Conservation (phyloP, 1,139 yeast genomes). For the Pichia sp. region DNA sequence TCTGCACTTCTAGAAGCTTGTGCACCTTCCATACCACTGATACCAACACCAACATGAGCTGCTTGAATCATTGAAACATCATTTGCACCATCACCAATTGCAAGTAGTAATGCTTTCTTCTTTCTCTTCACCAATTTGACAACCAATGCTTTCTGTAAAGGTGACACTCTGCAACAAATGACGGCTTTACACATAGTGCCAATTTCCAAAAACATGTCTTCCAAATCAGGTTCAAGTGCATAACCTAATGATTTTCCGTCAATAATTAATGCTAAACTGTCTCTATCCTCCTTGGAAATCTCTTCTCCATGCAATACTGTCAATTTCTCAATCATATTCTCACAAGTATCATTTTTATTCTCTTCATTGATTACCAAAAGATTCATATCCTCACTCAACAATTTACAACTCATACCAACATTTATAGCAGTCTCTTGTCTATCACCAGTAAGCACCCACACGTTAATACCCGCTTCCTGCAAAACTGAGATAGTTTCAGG, state of each 20-base stretch:
- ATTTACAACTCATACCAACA: slow-evolving; percentile 95
- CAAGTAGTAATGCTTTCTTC: slow-evolving; percentile 72
- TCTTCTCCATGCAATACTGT: slow-evolving; percentile 70
- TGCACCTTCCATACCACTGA: slow-evolving; percentile 98
- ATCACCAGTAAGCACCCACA: slow-evolving; percentile 98
- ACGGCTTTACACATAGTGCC: slow-evolving; percentile 93
- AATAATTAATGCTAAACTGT: slow-evolving; percentile 82
- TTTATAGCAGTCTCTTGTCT: slow-evolving; percentile 99
- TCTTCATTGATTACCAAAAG: slow-evolving; percentile 85
- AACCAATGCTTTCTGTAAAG: slow-evolving; percentile 93
- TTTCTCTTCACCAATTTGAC: slow-evolving; percentile 87
- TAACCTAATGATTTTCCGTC: slow-evolving; percentile 88
- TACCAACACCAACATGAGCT: slow-evolving; percentile 98
- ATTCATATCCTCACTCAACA: slow-evolving; percentile 94
- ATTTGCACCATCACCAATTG: slow-evolving; percentile 98
- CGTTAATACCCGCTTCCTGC: slow-evolving; percentile 93
- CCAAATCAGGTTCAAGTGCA: slow-evolving; percentile 80
- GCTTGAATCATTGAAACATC: slow-evolving; percentile 99
- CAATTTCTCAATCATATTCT: slow-evolving; percentile 69
- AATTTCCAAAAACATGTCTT: slow-evolving; percentile 70
- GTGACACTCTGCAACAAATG: slow-evolving; percentile 95
- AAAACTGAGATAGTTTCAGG: slow-evolving; percentile 94
- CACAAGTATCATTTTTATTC: slow-evolving; percentile 64
- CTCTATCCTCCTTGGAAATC: slow-evolving; percentile 61
- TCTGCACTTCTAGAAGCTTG: slow-evolving; percentile 99